These are phyloP conservation scores for Colletotrichum tropicicola DNA, from an alignment of 2,329 filamentous ascomycete species.

Conservation along the genomic window DNA sequence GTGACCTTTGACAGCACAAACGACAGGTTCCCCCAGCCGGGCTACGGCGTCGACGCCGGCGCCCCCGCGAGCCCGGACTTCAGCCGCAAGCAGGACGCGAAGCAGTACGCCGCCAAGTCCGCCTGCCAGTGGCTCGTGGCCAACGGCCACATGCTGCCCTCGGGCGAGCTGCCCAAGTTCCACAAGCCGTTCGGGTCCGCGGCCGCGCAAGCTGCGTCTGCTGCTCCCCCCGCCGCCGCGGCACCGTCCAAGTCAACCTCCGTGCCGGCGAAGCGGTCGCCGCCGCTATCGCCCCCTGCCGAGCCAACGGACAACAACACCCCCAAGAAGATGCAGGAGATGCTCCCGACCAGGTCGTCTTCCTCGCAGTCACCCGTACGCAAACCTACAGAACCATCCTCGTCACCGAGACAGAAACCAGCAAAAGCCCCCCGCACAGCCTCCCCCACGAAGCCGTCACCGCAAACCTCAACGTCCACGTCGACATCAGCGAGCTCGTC, in stretches of 20 bases:
- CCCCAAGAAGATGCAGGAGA: not conserved
- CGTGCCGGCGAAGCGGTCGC: not conserved
- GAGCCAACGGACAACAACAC: not conserved
- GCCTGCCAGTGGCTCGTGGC: conserved; percentile 52
- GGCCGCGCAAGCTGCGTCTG: not conserved
- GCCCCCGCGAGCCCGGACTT: conserved; percentile 17
- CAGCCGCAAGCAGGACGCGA: conserved; percentile 50
- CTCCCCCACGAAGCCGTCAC: not conserved
- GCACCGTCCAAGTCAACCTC: not conserved
- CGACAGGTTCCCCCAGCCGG: conserved; percentile 19
- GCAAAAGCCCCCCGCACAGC: conserved; percentile 28
- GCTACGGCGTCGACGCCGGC: conserved; percentile 39
- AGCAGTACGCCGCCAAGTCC: conserved; percentile 60
- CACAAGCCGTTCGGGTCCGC: conserved; percentile 19
- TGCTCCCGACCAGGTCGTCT: not conserved
- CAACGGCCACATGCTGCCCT: conserved; percentile 37
- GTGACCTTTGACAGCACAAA: conserved; percentile 9
- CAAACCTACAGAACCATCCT: not conserved
- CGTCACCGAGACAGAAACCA: not conserved
- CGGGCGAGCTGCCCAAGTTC: conserved; percentile 33
- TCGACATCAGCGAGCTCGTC: not conserved
- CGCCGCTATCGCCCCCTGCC: not conserved
- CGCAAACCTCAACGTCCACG: not conserved
- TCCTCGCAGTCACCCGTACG: not conserved
- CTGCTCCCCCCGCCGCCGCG: not conserved